Percentiles rank a stretch among this genome's conserved stretches.
phyloP scores from a whole-genome alignment of 768 basidiomycete genomes.

The Phlebiopsis flavidoalba region DNA sequence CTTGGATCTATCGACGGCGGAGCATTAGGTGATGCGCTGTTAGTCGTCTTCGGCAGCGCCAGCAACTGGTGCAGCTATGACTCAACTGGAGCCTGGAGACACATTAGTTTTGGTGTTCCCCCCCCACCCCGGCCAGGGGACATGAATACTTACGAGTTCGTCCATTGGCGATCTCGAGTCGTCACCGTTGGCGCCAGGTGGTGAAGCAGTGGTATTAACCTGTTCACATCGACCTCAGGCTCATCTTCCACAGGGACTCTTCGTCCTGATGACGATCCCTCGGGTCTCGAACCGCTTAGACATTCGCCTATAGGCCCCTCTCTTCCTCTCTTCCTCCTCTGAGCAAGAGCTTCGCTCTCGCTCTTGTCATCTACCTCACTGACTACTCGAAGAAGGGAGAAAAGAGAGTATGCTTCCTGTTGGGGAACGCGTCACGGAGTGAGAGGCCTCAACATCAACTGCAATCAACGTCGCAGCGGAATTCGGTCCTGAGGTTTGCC shows the following conservation, averaged over 20 bases:
- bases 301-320: constrained; percentile 23
- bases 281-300: constrained; percentile 28
- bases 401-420: constrained; percentile 25
- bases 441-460: constrained; percentile 36
- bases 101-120: not conserved
- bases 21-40: not conserved
- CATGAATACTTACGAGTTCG: not conserved
- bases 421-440: constrained; percentile 33
- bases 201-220: not conserved
- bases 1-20: not conserved
- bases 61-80: not conserved
- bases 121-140: not conserved
- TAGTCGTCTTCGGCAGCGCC: not conserved
- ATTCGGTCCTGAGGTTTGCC: not conserved
- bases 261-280: constrained; percentile 25
- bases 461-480: constrained; percentile 9
- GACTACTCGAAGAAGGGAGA: constrained; percentile 24
- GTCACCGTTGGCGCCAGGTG: not conserved
- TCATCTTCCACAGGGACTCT: constrained; percentile 26
- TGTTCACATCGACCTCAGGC: not conserved
- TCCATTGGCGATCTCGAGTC: not conserved
- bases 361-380: constrained; percentile 33
- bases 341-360: constrained; percentile 38
- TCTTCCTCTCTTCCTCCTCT: constrained; percentile 34
- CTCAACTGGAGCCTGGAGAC: not conserved